Percentiles rank a stretch among this genome's conserved stretches.
Evolutionary conservation across 371 early-diverging fungal species (phyloP).

Genomic region (Fennellomyces sp.): DNA sequence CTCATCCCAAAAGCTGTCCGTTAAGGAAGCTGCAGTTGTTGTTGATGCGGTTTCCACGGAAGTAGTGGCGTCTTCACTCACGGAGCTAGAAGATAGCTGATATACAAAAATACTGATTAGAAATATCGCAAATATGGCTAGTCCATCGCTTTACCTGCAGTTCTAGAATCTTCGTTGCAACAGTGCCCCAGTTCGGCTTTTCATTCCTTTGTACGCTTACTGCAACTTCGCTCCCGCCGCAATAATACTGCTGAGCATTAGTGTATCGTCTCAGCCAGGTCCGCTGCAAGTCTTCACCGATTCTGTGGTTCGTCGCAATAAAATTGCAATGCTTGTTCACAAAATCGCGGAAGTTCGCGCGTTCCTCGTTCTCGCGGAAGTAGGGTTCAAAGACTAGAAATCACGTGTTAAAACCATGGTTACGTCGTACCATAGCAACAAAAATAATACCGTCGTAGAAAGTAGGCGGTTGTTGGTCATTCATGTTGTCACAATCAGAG

Average conservation of each 20-base stretch:
- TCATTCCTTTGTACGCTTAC: not conserved
- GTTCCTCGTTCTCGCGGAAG: not conserved
- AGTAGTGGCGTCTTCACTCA: not conserved
- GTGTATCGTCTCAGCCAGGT: too few relatives aligned
- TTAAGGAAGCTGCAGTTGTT: not conserved
- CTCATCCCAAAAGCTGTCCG: not conserved
- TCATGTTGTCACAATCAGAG: too few relatives aligned
- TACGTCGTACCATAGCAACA: too few relatives aligned
- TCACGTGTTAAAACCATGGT: too few relatives aligned
- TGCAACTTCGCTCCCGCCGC: not conserved
- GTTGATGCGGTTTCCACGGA: not conserved
- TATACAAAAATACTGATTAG: not conserved
- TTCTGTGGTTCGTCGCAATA: not conserved
- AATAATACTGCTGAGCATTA: not conserved
- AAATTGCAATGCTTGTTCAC: not conserved
- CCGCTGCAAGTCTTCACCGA: not conserved
- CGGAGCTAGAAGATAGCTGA: not conserved
- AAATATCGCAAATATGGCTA: too few relatives aligned
- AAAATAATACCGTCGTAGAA: too few relatives aligned
- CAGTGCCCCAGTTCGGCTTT: not conserved
- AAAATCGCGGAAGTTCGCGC: not conserved
- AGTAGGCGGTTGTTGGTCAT: too few relatives aligned
- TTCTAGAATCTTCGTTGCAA: too few relatives aligned
- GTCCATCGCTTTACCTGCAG: too few relatives aligned
- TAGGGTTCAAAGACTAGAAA: not conserved